Evolutionary conservation across 2,329 filamentous ascomycete species (phyloP).

Genomic region (Meredithiella fracta): DNA sequence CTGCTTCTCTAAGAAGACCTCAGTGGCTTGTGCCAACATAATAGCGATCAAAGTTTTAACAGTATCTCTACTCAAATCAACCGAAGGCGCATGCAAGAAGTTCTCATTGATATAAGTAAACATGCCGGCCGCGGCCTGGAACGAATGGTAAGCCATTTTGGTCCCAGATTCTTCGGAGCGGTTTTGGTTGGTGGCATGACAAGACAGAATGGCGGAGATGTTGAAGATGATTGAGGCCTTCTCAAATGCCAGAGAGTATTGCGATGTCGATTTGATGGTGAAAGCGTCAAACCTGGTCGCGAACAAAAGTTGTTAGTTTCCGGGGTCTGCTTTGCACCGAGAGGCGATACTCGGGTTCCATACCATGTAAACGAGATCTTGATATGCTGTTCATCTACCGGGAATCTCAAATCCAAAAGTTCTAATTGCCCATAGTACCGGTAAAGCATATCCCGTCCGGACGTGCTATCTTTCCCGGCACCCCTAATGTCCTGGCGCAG

Average conservation of each 20-base stretch:
- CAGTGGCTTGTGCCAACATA: slow-evolving; percentile 89
- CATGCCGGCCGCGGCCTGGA: slow-evolving; percentile 96
- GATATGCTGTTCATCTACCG: slow-evolving; percentile 96
- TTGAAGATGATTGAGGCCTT: slow-evolving; percentile 99
- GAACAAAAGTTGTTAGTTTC: slow-evolving; percentile 15
- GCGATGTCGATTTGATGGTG: slow-evolving; percentile 90
- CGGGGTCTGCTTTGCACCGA: too few relatives aligned
- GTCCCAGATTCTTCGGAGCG: slow-evolving; percentile 80
- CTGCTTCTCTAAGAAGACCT: slow-evolving; percentile 95
- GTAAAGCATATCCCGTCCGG: slow-evolving; percentile 83
- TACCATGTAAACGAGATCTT: slow-evolving; percentile 98
- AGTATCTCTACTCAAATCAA: slow-evolving; percentile 87
- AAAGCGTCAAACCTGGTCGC: slow-evolving; percentile 85
- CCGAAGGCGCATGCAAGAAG: slow-evolving; percentile 89
- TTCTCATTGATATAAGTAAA: slow-evolving; percentile 99
- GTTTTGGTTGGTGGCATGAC: slow-evolving; percentile 85
- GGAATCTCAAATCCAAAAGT: slow-evolving; percentile 82
- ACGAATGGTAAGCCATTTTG: slow-evolving; percentile 95
- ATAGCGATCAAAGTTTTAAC: slow-evolving; percentile 87
- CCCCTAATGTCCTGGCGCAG: slow-evolving; percentile 97
- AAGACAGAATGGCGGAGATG: slow-evolving; percentile 90
- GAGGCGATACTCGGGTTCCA: slow-evolving; percentile 5
- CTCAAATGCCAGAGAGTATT: slow-evolving; percentile 93
- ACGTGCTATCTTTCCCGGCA: slow-evolving; percentile 88
- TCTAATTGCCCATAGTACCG: slow-evolving; percentile 96